These are phyloP conservation scores for Eremothecium gossypii DNA, from an alignment of 1,139 yeast species.

Conservation along the genomic window DNA sequence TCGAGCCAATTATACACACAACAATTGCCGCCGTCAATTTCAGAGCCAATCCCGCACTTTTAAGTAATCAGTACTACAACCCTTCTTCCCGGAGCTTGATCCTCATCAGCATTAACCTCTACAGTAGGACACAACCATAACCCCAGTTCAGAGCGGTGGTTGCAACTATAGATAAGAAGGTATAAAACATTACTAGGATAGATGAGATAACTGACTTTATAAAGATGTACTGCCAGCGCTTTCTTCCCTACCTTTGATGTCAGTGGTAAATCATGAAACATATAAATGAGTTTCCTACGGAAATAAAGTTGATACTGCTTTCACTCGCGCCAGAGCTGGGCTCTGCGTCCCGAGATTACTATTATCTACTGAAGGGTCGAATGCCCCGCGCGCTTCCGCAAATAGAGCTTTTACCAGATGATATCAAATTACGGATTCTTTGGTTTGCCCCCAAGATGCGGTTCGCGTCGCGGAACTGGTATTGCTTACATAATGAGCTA, in stretches of 20 bases:
- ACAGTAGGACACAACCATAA: not conserved
- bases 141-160: too few species aligned
- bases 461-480: slow-evolving; percentile 2
- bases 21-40: too few species aligned
- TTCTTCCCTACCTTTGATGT: too few species aligned
- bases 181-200: too few species aligned
- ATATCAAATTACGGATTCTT: not conserved
- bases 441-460: slow-evolving; percentile 1
- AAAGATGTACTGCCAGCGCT: too few species aligned
- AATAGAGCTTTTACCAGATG: not conserved
- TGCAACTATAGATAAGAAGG: too few species aligned
- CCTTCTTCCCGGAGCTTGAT: too few species aligned
- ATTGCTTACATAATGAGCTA: slow-evolving; percentile 1
- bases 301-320: not conserved
- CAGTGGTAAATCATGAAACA: not conserved
- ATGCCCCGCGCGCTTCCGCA: not conserved
- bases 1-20: too few species aligned
- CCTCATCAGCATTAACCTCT: not conserved
- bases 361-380: not conserved
- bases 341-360: not conserved
- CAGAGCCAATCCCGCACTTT: too few species aligned
- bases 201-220: too few species aligned
- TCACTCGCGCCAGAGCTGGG: slow-evolving; percentile 1
- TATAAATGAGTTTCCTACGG: slow-evolving; percentile 2
- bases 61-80: too few species aligned